A percentile compares a stretch with the other conserved stretches of the same genome.
Evolutionary conservation across 2,329 filamentous ascomycete species (phyloP).

Genomic region (Dactylellina haptotyla): DNA sequence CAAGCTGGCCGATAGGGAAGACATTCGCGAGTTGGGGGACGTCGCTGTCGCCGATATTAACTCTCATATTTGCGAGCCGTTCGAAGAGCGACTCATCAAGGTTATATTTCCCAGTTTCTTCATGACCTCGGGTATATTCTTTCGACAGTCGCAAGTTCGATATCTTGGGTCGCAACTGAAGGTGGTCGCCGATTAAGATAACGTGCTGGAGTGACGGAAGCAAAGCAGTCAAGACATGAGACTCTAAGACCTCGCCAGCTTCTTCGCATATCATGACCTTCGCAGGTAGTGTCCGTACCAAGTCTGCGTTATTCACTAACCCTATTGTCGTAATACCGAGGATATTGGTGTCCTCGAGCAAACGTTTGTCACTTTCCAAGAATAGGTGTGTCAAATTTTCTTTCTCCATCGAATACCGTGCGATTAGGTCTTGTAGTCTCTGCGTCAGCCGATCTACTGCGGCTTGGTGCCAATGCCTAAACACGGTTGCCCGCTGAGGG

Average conservation of each 20-base stretch:
- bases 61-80: conserved; percentile 63
- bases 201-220: conserved; percentile 71
- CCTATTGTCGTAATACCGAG: conserved; percentile 72
- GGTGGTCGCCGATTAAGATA: conserved; percentile 73
- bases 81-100: conserved; percentile 73
- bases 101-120: conserved; percentile 60
- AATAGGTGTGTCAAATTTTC: conserved; percentile 56
- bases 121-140: conserved; percentile 68
- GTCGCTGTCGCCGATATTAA: conserved; percentile 8
- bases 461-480: conserved; percentile 14
- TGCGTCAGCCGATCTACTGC: conserved; percentile 23
- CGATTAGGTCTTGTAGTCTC: neutral
- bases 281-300: conserved; percentile 65
- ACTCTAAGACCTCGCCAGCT: conserved; percentile 74
- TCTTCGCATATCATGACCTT: conserved; percentile 75
- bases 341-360: conserved; percentile 62
- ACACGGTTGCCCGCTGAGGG: conserved; percentile 5
- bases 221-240: conserved; percentile 70
- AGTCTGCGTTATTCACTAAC: conserved; percentile 66
- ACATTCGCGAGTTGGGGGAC: conserved; percentile 57
- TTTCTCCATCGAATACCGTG: conserved; percentile 17
- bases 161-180: conserved; percentile 71
- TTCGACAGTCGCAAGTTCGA: conserved; percentile 68
- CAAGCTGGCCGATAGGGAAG: conserved; percentile 63
- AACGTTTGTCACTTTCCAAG: conserved; percentile 62